Base-by-base conservation (phyloP, 192 early-diverging fungal genomes). In the Coemansia sp. region DNA sequence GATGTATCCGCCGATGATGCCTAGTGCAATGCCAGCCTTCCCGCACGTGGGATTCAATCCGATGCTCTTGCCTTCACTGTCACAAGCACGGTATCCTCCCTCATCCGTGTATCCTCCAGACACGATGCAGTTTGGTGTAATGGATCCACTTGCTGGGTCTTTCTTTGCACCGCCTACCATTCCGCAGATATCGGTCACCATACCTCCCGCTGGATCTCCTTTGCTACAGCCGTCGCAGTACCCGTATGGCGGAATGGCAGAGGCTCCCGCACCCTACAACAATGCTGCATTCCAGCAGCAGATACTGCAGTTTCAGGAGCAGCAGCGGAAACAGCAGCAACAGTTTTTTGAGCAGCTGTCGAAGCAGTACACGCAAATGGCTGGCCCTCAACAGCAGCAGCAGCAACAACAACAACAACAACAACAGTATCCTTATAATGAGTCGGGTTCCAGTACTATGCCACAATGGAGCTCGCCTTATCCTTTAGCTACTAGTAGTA, bases 321-420 rank as follows among this genome's bases (percentile, higher is more conserved):
- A 81, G 66, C 78, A 81, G 67, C 69, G 73, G 1, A 61, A 63
- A 55, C 73, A 75, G 56, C 78, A 81, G 67, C 65, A 81, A 45
- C 68, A 69, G 73, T 81, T 81, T 42, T 69, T 75, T 37, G 55
- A 57, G 32, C 78, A 81, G 49, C 62, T 81, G 8, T 57, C 58
- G 19, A 66, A 71, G 63, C 73, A 81, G 56, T 80, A 80, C 36
- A 62, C 69, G 4, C 65, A 62, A 26, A 67, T 80, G 68, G 37
- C 64, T 42, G 41, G 13, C 2, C n/a, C 18, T 37, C 54, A 56
- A 6, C n/a, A 12, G 8, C 18, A 22, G 51, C 51, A 18, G 13
- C 49, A 52, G 49, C 49, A 52, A 16, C 49, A 46, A 15, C 54
- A 56, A 6, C n/a, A 12, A 3, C 18, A 22, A 18, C 51, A 45